phyloP scores from a whole-genome alignment of 73 alveolate species.

The Breviolum minutum region DNA sequence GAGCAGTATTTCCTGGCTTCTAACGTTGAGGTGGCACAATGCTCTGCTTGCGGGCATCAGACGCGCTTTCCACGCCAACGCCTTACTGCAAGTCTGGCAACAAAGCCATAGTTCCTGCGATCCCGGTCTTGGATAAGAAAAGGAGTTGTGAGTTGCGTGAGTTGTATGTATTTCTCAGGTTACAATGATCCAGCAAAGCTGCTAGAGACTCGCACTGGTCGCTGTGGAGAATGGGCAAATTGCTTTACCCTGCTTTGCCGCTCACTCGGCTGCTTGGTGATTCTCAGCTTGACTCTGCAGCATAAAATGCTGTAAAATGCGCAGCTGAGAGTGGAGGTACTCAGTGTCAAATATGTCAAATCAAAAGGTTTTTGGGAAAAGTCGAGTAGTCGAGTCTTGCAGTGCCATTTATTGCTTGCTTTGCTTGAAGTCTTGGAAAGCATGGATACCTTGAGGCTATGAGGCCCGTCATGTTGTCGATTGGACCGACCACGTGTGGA shows the following conservation, averaged over 20 bases:
- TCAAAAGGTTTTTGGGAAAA: background rate
- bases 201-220: conserved; percentile 97
- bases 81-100: background rate
- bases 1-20: conserved; percentile 70
- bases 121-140: background rate
- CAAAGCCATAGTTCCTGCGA: background rate
- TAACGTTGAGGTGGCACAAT: conserved; percentile 65
- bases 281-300: background rate
- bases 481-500: conserved; percentile 99
- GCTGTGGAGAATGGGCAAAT: conserved; percentile 99
- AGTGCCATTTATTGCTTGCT: background rate
- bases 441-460: conserved; percentile 30
- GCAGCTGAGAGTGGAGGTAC: background rate
- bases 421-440: background rate
- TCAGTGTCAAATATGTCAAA: background rate
- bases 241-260: conserved; percentile 97
- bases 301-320: too few relatives aligned
- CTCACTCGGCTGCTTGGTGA: conserved; percentile 95
- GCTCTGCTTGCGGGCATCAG: conserved; percentile 54
- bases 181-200: conserved; percentile 97
- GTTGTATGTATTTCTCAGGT: conserved; percentile 67
- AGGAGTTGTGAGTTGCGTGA: background rate
- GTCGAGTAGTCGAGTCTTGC: background rate
- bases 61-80: conserved; percentile 77
- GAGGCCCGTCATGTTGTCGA: conserved; percentile 97